phyloP scores from a whole-genome alignment of 2,329 filamentous ascomycete genomes.

The Botrytis squamosa region DNA sequence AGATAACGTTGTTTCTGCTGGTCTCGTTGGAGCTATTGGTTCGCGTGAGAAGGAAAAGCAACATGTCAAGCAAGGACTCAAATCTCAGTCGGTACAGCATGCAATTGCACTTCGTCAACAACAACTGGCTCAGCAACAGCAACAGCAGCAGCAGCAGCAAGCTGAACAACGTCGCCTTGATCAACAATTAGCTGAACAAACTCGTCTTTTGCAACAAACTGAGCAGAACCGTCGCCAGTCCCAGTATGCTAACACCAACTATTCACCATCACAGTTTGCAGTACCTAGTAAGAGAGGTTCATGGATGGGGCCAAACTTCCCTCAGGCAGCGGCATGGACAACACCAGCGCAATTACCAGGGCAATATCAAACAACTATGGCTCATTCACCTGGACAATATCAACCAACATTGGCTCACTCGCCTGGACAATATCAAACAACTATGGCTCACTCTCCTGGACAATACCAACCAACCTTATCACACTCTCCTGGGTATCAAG shows the following conservation, averaged over 20 bases:
- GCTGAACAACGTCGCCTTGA: slow-evolving; percentile 57
- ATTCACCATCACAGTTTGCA: slow-evolving; percentile 30
- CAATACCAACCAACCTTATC: slow-evolving; percentile 14
- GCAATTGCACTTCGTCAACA: slow-evolving; percentile 69
- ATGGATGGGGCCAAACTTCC: slow-evolving; percentile 38
- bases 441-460: slow-evolving; percentile 2
- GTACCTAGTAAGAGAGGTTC: slow-evolving; percentile 37
- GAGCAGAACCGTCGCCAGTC: slow-evolving; percentile 29
- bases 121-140: slow-evolving; percentile 40
- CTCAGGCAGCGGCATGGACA: slow-evolving; percentile 41
- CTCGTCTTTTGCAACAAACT: slow-evolving; percentile 49
- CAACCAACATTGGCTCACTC: slow-evolving; percentile 2
- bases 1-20: slow-evolving; percentile 50
- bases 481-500: slow-evolving; percentile 21
- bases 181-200: slow-evolving; percentile 44
- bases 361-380: neutral
- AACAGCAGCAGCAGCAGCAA: slow-evolving; percentile 25
- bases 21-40: slow-evolving; percentile 77
- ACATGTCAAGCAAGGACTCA: slow-evolving; percentile 66
- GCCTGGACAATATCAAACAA: neutral
- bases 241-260: slow-evolving; percentile 33
- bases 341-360: slow-evolving; percentile 25
- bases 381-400: neutral
- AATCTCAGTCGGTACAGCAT: slow-evolving; percentile 69
- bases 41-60: slow-evolving; percentile 75